Conservation (phyloP, 345 rosid species). For the Nephelium lappaceum region DNA sequence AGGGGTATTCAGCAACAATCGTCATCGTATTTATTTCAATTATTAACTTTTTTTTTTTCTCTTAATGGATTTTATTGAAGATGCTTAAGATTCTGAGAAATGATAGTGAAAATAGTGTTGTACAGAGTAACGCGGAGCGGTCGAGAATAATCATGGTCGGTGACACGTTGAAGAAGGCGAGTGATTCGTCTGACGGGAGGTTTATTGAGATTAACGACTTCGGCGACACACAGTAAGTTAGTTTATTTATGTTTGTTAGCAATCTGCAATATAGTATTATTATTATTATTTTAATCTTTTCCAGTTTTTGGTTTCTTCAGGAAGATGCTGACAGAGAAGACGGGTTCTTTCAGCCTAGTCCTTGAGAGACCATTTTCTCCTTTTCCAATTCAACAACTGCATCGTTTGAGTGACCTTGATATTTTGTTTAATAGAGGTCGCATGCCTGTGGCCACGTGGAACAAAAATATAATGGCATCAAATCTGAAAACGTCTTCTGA, state of each 20-base stretch:
- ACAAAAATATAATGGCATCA: slow-evolving; percentile 54
- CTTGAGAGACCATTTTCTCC: slow-evolving; percentile 87
- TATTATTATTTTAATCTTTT: slow-evolving; percentile 7
- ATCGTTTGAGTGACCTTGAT: slow-evolving; percentile 54
- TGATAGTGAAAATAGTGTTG: background rate
- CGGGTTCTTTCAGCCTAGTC: slow-evolving; percentile 67
- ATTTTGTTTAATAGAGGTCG: slow-evolving; percentile 74
- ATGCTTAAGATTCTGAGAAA: background rate
- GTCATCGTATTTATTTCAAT: background rate
- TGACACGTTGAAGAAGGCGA: slow-evolving; percentile 72
- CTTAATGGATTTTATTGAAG: background rate
- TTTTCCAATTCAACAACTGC: slow-evolving; percentile 71
- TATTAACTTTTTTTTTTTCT: background rate
- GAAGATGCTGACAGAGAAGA: slow-evolving; percentile 61
- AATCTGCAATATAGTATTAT: slow-evolving; percentile 31
- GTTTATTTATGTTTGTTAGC: slow-evolving; percentile 8
- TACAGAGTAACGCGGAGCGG: slow-evolving; percentile 88
- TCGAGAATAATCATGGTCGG: slow-evolving; percentile 92
- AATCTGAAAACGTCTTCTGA: slow-evolving; percentile 44
- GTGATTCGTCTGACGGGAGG: slow-evolving; percentile 53
- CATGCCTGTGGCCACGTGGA: slow-evolving; percentile 75
- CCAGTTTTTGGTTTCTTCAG: slow-evolving; percentile 60
- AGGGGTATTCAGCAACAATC: slow-evolving; percentile 50
- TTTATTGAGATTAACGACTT: slow-evolving; percentile 58
- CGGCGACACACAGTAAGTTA: slow-evolving; percentile 64